Evolutionary conservation across 2,329 filamentous ascomycete genomes (phyloP), one percentile per base, ranked within the genome.

Genomic region (Fusarium cyanostomum): DNA sequence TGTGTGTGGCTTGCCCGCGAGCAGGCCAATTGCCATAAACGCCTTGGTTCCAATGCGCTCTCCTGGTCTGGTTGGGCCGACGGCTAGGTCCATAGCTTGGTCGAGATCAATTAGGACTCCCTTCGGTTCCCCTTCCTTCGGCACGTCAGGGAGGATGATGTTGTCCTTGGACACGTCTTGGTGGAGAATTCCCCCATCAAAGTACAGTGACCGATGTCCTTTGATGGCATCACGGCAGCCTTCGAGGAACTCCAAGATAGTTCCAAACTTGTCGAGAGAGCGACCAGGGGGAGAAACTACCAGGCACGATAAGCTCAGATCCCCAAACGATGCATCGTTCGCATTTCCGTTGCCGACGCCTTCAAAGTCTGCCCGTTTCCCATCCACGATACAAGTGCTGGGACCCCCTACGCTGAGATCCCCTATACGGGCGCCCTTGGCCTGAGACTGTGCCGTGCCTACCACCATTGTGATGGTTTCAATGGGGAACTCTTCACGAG

Each of bases 81-180:
- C 55, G 44, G 64, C 67, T 13, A 71, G 26, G 34, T 56, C 56
- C 11, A 44, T 50, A 2, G 59, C 59, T 1, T 56, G n/a, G 26
- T 66, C 64, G 8, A 71, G 54, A 7, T 70, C 67, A 1, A 71
- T 68, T 0, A 71, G 59, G 2, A 67, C 24, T 7, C 77, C 77
- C 5, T 62, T 69, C 8, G 63, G 57, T 26, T 63, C 70, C 39
- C 53, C 56, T 30, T 59, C 38, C 15, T 46, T 39, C n/a, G 53
- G 3, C 5, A 31, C 24, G 5, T 67, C 43, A 3, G 70, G 67
- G 12, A 80, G 75, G 27, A 79, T 77, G 15, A 80, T 74, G 44
- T 78, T 79, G n/a, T 72, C 69, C 2, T 71, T 68, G 0, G 73
- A 79, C 12, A 80, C 73, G 33, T 79, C 73, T 28, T 65, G 65